phyloP scores from a whole-genome alignment of 2,329 filamentous ascomycete genomes.

The Paecilomyces formosus region DNA sequence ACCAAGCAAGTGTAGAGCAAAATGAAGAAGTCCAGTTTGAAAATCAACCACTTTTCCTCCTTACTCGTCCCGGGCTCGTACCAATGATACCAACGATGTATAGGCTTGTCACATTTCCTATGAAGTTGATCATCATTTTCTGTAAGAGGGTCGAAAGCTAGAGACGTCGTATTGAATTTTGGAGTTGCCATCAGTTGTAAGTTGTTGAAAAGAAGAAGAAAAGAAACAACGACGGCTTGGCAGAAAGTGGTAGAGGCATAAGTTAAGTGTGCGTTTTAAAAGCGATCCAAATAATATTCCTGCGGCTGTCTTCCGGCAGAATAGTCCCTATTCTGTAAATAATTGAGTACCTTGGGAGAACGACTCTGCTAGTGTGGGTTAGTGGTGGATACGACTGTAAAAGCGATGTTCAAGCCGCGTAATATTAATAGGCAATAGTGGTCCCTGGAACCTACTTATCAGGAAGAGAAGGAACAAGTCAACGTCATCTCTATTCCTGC shows the following conservation, averaged over 20 bases:
- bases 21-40: constrained; percentile 43
- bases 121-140: not conserved
- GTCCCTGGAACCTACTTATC: not conserved
- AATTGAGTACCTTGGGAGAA: not conserved
- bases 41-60: constrained; percentile 35
- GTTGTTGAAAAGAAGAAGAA: not conserved
- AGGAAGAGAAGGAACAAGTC: not conserved
- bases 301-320: not conserved
- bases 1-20: constrained; percentile 33
- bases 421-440: not conserved
- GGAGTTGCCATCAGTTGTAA: not conserved
- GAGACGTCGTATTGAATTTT: not conserved
- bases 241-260: not conserved
- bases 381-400: not conserved
- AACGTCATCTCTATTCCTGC: not conserved
- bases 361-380: not conserved
- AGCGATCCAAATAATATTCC: not conserved
- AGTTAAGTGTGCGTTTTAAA: not conserved
- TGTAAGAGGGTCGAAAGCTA: not conserved
- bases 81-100: constrained; percentile 2
- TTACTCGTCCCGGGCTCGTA: constrained; percentile 2
- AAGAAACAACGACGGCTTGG: not conserved
- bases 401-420: not conserved
- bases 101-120: not conserved
- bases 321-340: not conserved